A percentile compares a stretch with the other conserved stretches of the same genome.
phyloP scores from a whole-genome alignment of 352 stramenopile species.

The Phytophthora syringae region DNA sequence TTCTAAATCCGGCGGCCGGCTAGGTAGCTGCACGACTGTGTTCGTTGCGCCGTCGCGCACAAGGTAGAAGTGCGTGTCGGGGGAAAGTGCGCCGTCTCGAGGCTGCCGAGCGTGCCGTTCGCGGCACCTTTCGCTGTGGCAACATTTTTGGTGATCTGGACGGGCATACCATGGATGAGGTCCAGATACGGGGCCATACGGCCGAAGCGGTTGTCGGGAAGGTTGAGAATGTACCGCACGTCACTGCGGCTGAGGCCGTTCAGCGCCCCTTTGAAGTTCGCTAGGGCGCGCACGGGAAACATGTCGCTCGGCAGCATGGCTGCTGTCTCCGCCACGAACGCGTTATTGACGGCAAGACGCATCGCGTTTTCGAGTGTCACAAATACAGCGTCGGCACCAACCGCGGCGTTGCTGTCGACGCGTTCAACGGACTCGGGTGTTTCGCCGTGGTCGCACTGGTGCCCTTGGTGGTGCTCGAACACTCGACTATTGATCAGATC shows the following conservation, averaged over 20 bases:
- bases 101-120: background rate
- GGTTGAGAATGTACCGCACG: background rate
- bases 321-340: background rate
- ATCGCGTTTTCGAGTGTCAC: constrained; percentile 11
- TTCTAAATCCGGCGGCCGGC: background rate
- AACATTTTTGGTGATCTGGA: background rate
- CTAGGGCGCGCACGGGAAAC: background rate
- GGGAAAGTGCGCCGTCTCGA: background rate
- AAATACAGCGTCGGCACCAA: background rate
- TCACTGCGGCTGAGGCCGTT: background rate
- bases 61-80: background rate
- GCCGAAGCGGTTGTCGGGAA: background rate
- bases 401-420: background rate
- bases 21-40: background rate
- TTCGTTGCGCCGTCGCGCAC: background rate
- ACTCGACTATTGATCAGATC: constrained; percentile 1
- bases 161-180: background rate
- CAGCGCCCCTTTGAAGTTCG: constrained; percentile 4
- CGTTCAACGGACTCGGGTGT: background rate
- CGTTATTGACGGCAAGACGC: background rate
- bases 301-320: background rate
- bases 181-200: background rate
- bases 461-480: background rate
- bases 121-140: background rate
- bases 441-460: background rate